These are phyloP conservation scores for Melanogaster broomeanus DNA, from an alignment of 768 basidiomycete species.

Conservation along the genomic window DNA sequence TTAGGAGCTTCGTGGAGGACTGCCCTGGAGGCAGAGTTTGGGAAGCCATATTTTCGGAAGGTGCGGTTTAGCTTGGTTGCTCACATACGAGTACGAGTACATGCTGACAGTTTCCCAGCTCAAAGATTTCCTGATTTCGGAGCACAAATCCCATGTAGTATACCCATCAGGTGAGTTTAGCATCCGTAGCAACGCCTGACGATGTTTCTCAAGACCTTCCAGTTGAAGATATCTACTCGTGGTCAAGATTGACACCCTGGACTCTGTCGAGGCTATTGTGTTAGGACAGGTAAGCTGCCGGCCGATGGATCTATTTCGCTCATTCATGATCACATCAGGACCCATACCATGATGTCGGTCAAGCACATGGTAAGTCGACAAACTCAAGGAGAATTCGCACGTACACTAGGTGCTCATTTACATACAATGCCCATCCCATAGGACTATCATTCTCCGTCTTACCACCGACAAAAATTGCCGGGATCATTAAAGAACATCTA, in stretches of 20 bases:
- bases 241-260: constrained; percentile 70
- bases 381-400: not conserved
- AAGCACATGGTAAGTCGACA: constrained; percentile 59
- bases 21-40: constrained; percentile 53
- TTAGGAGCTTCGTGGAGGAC: constrained; percentile 56
- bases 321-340: constrained; percentile 41
- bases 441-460: constrained; percentile 63
- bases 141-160: constrained; percentile 45
- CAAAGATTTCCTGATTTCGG: constrained; percentile 57
- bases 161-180: constrained; percentile 45
- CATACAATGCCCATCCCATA: constrained; percentile 37
- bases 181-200: not conserved
- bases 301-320: not conserved
- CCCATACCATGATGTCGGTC: constrained; percentile 68
- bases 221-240: constrained; percentile 79
- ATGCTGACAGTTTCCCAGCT: constrained; percentile 37
- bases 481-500: constrained; percentile 72
- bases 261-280: constrained; percentile 71
- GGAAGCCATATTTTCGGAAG: constrained; percentile 62
- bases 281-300: constrained; percentile 53
- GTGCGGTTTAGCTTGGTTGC: constrained; percentile 22
- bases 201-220: not conserved
- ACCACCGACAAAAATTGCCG: constrained; percentile 53
- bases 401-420: constrained; percentile 1
- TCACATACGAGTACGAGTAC: constrained; percentile 10